These are phyloP conservation scores for Hyphopichia pseudoburtonii DNA, from an alignment of 1,139 yeast genomes.

Conservation along the genomic window DNA sequence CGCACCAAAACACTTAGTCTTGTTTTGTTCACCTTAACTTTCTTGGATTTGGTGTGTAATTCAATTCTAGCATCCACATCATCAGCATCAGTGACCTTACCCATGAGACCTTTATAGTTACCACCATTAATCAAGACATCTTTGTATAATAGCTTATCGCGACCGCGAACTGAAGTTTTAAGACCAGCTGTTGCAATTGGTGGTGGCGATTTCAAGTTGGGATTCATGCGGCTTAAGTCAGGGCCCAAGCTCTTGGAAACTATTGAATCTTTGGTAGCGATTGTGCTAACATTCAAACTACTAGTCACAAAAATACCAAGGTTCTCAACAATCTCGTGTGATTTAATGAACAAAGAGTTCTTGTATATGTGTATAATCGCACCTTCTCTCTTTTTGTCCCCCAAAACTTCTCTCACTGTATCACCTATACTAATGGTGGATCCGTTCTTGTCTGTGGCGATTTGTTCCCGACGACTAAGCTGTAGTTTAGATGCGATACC, in stretches of 20 bases:
- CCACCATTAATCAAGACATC: conserved; percentile 87
- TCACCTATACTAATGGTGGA: conserved; percentile 86
- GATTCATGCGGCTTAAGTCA: conserved; percentile 83
- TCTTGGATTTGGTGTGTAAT: conserved; percentile 87
- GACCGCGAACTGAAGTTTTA: conserved; percentile 59
- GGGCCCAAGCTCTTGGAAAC: conserved; percentile 56
- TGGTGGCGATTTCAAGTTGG: conserved; percentile 55
- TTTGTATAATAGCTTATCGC: conserved; percentile 78
- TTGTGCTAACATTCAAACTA: conserved; percentile 74
- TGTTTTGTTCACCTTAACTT: conserved; percentile 77
- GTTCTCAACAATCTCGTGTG: conserved; percentile 77
- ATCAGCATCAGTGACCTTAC: conserved; percentile 90
- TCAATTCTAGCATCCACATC: conserved; percentile 91
- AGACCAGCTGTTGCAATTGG: conserved; percentile 55
- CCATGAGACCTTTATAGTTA: conserved; percentile 91
- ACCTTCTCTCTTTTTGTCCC: conserved; percentile 78
- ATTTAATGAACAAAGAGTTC: conserved; percentile 73
- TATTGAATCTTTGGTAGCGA: conserved; percentile 78
- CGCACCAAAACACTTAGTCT: conserved; percentile 69
- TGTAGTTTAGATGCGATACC: conserved; percentile 76
- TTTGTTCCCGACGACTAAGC: conserved; percentile 64
- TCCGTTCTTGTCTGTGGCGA: conserved; percentile 87
- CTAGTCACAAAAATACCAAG: conserved; percentile 88
- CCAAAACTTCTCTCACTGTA: conserved; percentile 72
- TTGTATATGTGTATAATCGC: conserved; percentile 83